A percentile compares a stretch with the other conserved stretches of the same genome.
phyloP scores from a whole-genome alignment of 1,284 basidiomycete genomes.

The Marasmius sp. region DNA sequence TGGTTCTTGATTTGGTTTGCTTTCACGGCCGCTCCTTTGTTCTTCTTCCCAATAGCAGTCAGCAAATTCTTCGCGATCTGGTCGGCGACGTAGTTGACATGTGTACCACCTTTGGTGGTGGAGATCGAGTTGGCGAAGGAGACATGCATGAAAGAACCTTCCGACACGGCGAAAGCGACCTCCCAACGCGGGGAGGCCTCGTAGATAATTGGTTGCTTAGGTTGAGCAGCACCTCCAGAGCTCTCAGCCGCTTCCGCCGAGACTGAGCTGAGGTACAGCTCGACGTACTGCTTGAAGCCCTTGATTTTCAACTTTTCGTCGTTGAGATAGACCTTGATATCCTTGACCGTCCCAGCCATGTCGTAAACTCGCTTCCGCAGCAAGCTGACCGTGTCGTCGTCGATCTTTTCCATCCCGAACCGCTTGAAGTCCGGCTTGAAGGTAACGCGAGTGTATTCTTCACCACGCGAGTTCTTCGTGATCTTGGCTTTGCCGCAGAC shows the following conservation, averaged over 20 bases:
- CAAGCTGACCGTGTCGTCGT: slow-evolving; percentile 89
- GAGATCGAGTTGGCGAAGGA: slow-evolving; percentile 99
- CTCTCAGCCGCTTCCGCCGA: slow-evolving; percentile 64
- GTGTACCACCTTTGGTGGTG: slow-evolving; percentile 95
- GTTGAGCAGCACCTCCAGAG: slow-evolving; percentile 72
- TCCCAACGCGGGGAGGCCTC: slow-evolving; percentile 92
- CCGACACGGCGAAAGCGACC: slow-evolving; percentile 92
- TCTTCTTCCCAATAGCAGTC: slow-evolving; percentile 90
- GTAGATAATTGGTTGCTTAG: slow-evolving; percentile 82
- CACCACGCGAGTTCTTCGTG: slow-evolving; percentile 82
- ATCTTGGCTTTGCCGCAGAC: slow-evolving; percentile 89
- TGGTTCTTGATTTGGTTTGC: slow-evolving; percentile 94
- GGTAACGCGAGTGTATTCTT: slow-evolving; percentile 94
- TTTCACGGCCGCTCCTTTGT: slow-evolving; percentile 93
- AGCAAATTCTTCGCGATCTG: slow-evolving; percentile 87
- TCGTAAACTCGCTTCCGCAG: slow-evolving; percentile 97
- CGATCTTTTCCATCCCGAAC: slow-evolving; percentile 92
- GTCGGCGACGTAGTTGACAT: slow-evolving; percentile 87
- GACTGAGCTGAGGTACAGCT: slow-evolving; percentile 84
- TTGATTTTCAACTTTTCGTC: slow-evolving; percentile 93
- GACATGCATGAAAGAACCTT: slow-evolving; percentile 89
- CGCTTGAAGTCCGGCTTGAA: slow-evolving; percentile 92
- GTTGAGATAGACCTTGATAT: slow-evolving; percentile 93
- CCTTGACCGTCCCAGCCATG: slow-evolving; percentile 92
- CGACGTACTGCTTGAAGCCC: slow-evolving; percentile 97